Conservation (phyloP, 805 yeast species). For the Candida gorgasii region DNA sequence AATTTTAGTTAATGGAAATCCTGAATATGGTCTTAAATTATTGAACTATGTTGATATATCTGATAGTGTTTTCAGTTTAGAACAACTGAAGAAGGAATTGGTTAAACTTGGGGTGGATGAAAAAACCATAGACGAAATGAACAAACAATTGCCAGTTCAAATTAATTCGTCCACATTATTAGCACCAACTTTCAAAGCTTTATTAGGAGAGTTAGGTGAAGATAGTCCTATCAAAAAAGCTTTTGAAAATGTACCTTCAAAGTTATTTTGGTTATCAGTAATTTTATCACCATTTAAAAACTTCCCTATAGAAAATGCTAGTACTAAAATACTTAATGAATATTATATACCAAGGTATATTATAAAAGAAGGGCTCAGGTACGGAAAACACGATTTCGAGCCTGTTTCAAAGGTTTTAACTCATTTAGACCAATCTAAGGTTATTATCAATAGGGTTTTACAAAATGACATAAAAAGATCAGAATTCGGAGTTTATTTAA, state of each 20-base stretch:
- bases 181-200: constrained; percentile 15
- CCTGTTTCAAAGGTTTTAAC: constrained; percentile 35
- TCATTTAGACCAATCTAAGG: constrained; percentile 19
- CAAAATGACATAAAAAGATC: constrained; percentile 42
- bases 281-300: constrained; percentile 51
- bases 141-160: constrained; percentile 1
- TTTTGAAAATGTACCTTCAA: constrained; percentile 15
- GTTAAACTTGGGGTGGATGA: not conserved
- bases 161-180: constrained; percentile 23
- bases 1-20: constrained; percentile 63
- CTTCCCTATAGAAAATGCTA: constrained; percentile 34
- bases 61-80: constrained; percentile 53
- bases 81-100: not conserved
- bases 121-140: not conserved
- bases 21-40: constrained; percentile 61
- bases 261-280: constrained; percentile 48
- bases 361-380: constrained; percentile 68
- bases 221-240: not conserved
- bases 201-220: no score
- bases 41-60: constrained; percentile 57
- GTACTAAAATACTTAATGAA: constrained; percentile 34
- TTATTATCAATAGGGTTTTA: constrained; percentile 22
- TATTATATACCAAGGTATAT: constrained; percentile 49
- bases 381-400: constrained; percentile 57
- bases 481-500: constrained; percentile 59